A percentile compares a stretch with the other conserved stretches of the same genome.
These are phyloP conservation scores for Cladosporium sp. DNA, from an alignment of 2,329 filamentous ascomycete species.

Conservation along the genomic window DNA sequence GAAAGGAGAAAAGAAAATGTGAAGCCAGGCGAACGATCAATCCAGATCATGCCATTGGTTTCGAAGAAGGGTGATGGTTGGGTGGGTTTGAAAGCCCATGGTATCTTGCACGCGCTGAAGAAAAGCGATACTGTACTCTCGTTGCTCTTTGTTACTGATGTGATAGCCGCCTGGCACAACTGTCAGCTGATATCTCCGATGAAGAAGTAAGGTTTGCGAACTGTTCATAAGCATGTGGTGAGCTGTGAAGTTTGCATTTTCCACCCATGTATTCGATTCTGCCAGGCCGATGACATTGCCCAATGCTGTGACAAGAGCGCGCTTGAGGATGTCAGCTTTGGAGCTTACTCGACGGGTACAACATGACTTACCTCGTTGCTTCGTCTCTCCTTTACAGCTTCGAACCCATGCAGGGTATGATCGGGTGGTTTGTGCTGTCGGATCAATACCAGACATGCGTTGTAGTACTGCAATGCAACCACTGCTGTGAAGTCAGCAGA, in stretches of 20 bases:
- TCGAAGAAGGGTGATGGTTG: slow-evolving; percentile 23
- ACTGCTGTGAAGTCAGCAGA: slow-evolving; percentile 14
- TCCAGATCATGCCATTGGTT: slow-evolving; percentile 29
- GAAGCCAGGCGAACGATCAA: not conserved
- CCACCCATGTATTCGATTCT: slow-evolving; percentile 26
- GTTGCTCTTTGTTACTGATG: slow-evolving; percentile 25
- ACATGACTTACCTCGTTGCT: slow-evolving; percentile 19
- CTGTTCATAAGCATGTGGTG: slow-evolving; percentile 27
- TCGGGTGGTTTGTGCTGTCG: slow-evolving; percentile 22
- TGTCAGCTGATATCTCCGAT: not conserved
- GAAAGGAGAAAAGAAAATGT: not conserved
- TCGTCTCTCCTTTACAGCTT: slow-evolving; percentile 23
- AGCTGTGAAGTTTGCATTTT: slow-evolving; percentile 30
- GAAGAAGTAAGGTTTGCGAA: not conserved
- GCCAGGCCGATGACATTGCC: slow-evolving; percentile 26
- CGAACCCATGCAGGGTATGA: slow-evolving; percentile 23
- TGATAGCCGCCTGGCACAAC: slow-evolving; percentile 23
- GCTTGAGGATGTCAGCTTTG: not conserved
- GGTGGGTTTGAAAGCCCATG: slow-evolving; percentile 26
- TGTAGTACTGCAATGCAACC: slow-evolving; percentile 40
- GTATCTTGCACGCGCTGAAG: slow-evolving; percentile 22
- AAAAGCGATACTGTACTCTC: slow-evolving; percentile 23
- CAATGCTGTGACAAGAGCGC: slow-evolving; percentile 24
- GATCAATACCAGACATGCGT: slow-evolving; percentile 37
- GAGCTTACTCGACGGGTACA: not conserved